Conservation (phyloP, 1,139 yeast species). For the Debaryomyces sp. region DNA sequence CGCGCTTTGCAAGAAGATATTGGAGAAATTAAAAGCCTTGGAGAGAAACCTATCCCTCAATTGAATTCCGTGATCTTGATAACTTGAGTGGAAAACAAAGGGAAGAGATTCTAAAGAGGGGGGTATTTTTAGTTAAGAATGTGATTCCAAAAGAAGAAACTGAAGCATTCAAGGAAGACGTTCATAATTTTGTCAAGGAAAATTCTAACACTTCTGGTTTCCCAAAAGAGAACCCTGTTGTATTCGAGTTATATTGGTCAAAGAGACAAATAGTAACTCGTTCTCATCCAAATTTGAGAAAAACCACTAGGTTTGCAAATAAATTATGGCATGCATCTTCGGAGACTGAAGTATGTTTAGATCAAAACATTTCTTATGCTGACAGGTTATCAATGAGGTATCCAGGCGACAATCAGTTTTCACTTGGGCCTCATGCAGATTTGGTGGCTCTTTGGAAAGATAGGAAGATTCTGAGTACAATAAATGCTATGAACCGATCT, state of each 20-base stretch:
- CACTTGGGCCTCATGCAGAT: constrained; percentile 43
- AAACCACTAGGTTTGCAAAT: constrained; percentile 31
- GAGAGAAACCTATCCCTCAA: too few relatives aligned
- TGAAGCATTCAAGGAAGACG: constrained; percentile 17
- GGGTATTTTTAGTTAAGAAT: constrained; percentile 30
- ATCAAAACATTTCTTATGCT: constrained; percentile 37
- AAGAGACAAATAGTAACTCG: constrained; percentile 45
- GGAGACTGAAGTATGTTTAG: constrained; percentile 18
- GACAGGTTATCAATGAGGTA: constrained; percentile 47
- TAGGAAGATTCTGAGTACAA: constrained; percentile 48
- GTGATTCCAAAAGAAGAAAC: constrained; percentile 31
- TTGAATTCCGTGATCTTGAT: too few relatives aligned
- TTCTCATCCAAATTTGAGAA: constrained; percentile 38
- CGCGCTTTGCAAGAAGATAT: constrained; percentile 22
- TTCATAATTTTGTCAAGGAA: constrained; percentile 19
- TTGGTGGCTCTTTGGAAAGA: constrained; percentile 49
- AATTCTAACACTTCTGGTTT: constrained; percentile 19
- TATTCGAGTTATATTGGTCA: constrained; percentile 34
- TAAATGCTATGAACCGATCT: constrained; percentile 37
- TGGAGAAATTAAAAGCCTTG: constrained; percentile 19
- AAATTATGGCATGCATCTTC: constrained; percentile 34
- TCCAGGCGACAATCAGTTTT: constrained; percentile 36
- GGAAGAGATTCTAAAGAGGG: constrained; percentile 20
- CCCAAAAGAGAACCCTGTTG: constrained; percentile 26
- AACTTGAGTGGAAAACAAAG: constrained; percentile 14